These are phyloP conservation scores for Karstenula rhodostoma DNA, from an alignment of 2,329 filamentous ascomycete species.

Conservation along the genomic window DNA sequence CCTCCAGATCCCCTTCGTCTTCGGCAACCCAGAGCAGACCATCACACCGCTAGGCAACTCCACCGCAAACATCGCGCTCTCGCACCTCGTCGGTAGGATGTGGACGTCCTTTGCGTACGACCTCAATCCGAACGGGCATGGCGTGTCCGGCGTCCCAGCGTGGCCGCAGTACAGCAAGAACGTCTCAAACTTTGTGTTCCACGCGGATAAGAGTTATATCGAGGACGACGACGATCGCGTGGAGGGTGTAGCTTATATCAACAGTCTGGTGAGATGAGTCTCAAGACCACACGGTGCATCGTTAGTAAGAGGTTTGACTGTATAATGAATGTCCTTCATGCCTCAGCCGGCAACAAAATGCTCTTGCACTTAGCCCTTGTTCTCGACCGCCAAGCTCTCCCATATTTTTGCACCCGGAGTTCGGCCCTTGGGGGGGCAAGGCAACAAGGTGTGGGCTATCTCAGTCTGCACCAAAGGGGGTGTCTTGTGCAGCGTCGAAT, in stretches of 20 bases:
- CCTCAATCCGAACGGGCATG: conserved; percentile 40
- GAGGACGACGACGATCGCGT: conserved; percentile 33
- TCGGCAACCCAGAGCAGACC: conserved; percentile 37
- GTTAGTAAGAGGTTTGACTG: no score
- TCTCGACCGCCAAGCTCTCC: background rate
- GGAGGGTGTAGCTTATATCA: conserved; percentile 35
- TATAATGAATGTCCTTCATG: no score
- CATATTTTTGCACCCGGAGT: background rate
- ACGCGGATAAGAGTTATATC: conserved; percentile 36
- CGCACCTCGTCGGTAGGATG: conserved; percentile 38
- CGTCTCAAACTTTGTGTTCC: conserved; percentile 38
- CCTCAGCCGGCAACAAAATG: no score
- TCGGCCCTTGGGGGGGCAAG: background rate
- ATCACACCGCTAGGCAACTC: conserved; percentile 38
- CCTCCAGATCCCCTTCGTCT: conserved; percentile 38
- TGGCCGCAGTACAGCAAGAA: conserved; percentile 34
- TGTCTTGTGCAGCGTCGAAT: background rate
- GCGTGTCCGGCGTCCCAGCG: conserved; percentile 20
- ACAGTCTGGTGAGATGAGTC: conserved; percentile 31
- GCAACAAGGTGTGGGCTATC: background rate
- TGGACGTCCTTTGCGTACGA: conserved; percentile 43
- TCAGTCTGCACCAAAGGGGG: background rate
- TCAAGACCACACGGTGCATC: no score
- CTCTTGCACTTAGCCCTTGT: no score
- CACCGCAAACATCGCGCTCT: conserved; percentile 31